Conservation (phyloP, 257 asterid species). For the Nicotiana tomentosiformis region DNA sequence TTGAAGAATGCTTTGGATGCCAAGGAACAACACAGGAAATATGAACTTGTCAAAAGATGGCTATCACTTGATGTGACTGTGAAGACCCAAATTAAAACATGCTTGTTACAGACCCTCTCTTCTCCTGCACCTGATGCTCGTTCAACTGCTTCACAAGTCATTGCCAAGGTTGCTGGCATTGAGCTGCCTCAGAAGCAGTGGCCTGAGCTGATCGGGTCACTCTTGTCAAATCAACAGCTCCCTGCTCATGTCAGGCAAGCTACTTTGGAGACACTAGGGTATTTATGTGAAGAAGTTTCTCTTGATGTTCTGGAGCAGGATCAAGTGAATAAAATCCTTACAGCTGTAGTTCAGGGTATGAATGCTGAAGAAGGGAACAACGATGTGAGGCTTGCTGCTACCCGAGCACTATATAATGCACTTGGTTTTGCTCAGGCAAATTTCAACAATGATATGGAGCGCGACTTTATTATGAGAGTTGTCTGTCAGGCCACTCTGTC, state of each 20-base stretch:
- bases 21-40: slow-evolving; percentile 66
- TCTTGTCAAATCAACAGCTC: slow-evolving; percentile 62
- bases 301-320: slow-evolving; percentile 73
- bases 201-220: slow-evolving; percentile 75
- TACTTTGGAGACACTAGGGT: slow-evolving; percentile 67
- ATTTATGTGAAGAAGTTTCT: slow-evolving; percentile 71
- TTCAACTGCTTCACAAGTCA: slow-evolving; percentile 76
- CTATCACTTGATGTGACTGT: slow-evolving; percentile 51
- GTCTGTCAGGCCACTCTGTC: slow-evolving; percentile 72
- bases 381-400: slow-evolving; percentile 71
- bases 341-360: slow-evolving; percentile 83
- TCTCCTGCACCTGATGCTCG: slow-evolving; percentile 58
- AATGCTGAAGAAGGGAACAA: slow-evolving; percentile 52
- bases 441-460: slow-evolving; percentile 70
- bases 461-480: slow-evolving; percentile 74
- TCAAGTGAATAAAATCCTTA: slow-evolving; percentile 70
- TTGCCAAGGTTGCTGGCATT: slow-evolving; percentile 76
- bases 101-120: slow-evolving; percentile 64
- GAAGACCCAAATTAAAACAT: slow-evolving; percentile 63
- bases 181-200: slow-evolving; percentile 79
- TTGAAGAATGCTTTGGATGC: slow-evolving; percentile 81
- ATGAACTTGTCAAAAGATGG: slow-evolving; percentile 69
- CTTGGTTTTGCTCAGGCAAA: slow-evolving; percentile 77
- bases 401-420: slow-evolving; percentile 64
- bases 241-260: slow-evolving; percentile 72